These are phyloP conservation scores for Cercophora scortea DNA, from an alignment of 495 filamentous ascomycete species.

Conservation along the genomic window DNA sequence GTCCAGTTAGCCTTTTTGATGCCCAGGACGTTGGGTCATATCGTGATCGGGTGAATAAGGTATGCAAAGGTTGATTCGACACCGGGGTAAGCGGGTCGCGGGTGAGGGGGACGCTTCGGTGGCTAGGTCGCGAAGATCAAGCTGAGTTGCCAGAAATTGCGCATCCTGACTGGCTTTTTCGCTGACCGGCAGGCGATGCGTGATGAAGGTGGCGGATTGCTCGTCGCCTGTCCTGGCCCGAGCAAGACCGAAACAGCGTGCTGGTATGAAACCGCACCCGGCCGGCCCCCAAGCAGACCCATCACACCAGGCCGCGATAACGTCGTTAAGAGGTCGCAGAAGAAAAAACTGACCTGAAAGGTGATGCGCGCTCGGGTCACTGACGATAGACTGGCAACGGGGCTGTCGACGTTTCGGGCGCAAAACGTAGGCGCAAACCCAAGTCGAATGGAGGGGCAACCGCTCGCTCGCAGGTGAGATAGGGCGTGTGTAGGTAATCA, in stretches of 20 bases:
- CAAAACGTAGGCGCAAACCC: background rate
- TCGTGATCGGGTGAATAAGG: slow-evolving; percentile 1
- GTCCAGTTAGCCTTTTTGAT: slow-evolving; percentile 10
- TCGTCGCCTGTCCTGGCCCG: background rate
- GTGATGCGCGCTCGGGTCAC: background rate
- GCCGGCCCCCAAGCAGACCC: too few species aligned
- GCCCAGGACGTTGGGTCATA: slow-evolving; percentile 8
- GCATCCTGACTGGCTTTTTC: slow-evolving; percentile 5
- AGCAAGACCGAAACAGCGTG: too few species aligned
- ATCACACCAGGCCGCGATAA: too few species aligned
- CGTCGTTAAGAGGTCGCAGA: too few species aligned
- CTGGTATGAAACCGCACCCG: background rate
- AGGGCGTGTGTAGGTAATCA: background rate
- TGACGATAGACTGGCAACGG: background rate
- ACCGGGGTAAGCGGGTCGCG: slow-evolving; percentile 4
- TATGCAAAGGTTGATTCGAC: slow-evolving; percentile 10
- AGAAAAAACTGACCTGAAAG: background rate
- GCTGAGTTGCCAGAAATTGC: slow-evolving; percentile 9
- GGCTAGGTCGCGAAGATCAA: slow-evolving; percentile 3
- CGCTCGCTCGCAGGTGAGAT: too few species aligned
- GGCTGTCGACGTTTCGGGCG: slow-evolving; percentile 2
- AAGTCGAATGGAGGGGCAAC: slow-evolving; percentile 1
- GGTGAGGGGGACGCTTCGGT: slow-evolving; percentile 8
- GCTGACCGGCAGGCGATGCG: slow-evolving; percentile 2
- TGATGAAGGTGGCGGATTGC: slow-evolving; percentile 8